These are phyloP conservation scores for Wickerhamomyces bovis DNA, from an alignment of 805 yeast genomes.

Conservation along the genomic window DNA sequence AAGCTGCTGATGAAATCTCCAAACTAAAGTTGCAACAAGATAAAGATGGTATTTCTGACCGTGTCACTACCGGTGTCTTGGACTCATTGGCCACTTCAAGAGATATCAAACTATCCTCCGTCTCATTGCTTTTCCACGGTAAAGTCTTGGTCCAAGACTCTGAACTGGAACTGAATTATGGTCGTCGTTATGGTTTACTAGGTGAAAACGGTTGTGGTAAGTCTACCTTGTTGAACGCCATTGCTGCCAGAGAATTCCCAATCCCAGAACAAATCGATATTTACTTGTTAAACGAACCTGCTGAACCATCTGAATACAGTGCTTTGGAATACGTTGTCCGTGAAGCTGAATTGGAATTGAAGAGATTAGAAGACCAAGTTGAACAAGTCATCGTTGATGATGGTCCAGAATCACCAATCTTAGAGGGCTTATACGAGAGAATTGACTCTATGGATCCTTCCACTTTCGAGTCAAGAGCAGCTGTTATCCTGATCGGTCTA, in stretches of 20 bases:
- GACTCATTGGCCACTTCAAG: conserved; percentile 85
- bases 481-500: conserved; percentile 91
- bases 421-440: conserved; percentile 90
- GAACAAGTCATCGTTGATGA: conserved; percentile 85
- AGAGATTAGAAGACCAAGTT: conserved; percentile 83
- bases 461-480: conserved; percentile 95
- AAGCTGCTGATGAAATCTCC: conserved; percentile 68
- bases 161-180: conserved; percentile 86
- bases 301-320: conserved; percentile 85
- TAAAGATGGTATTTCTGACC: conserved; percentile 88
- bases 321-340: conserved; percentile 95
- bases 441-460: conserved; percentile 94
- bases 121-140: conserved; percentile 94
- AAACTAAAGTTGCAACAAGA: conserved; percentile 91
- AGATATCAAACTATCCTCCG: conserved; percentile 87
- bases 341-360: conserved; percentile 92
- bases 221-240: conserved; percentile 86
- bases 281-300: conserved; percentile 94
- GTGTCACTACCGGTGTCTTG: conserved; percentile 97
- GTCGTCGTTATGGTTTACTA: conserved; percentile 93
- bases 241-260: conserved; percentile 96
- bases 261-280: conserved; percentile 89
- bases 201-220: conserved; percentile 99
- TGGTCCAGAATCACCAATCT: conserved; percentile 85
- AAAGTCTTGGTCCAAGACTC: conserved; percentile 94